Conservation (phyloP, 2,329 filamentous ascomycete genomes). For the Ophiostoma tasmaniense region DNA sequence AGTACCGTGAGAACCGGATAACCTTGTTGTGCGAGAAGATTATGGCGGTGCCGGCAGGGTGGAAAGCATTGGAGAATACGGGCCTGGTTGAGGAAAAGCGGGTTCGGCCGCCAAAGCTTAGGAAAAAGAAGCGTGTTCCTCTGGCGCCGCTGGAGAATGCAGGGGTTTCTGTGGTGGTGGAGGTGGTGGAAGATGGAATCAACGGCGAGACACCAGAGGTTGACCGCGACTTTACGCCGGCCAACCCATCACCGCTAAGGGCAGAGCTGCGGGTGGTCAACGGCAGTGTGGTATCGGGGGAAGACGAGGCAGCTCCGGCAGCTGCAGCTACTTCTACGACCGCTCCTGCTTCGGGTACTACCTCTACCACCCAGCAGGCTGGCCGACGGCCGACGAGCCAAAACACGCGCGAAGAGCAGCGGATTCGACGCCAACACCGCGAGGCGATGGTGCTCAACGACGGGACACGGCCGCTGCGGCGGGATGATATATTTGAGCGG, state of each 20-base stretch:
- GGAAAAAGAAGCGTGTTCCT: not conserved
- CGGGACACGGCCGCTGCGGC: slow-evolving; percentile 63
- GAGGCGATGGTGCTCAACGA: slow-evolving; percentile 90
- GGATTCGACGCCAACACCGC: slow-evolving; percentile 64
- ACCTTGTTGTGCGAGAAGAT: slow-evolving; percentile 44
- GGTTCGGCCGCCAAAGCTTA: not conserved
- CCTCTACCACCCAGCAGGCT: not conserved
- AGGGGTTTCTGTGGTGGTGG: not conserved
- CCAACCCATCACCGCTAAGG: slow-evolving; percentile 1
- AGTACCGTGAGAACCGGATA: slow-evolving; percentile 43
- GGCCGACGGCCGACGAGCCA: not conserved
- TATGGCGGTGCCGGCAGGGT: slow-evolving; percentile 43
- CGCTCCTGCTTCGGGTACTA: no score
- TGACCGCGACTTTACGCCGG: not conserved
- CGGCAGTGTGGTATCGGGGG: slow-evolving; percentile 20
- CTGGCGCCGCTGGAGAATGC: slow-evolving; percentile 30
- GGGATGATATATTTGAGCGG: slow-evolving; percentile 70
- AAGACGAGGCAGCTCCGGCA: slow-evolving; percentile 16
- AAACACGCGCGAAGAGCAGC: slow-evolving; percentile 56
- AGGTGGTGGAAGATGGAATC: not conserved
- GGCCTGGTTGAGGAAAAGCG: slow-evolving; percentile 34
- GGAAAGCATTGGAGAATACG: slow-evolving; percentile 42
- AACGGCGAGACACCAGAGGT: not conserved
- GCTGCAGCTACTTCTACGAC: not conserved
- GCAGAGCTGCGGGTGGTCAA: slow-evolving; percentile 16